phyloP scores from a whole-genome alignment of 1,284 basidiomycete genomes.

The Ceratobasidium sp. region DNA sequence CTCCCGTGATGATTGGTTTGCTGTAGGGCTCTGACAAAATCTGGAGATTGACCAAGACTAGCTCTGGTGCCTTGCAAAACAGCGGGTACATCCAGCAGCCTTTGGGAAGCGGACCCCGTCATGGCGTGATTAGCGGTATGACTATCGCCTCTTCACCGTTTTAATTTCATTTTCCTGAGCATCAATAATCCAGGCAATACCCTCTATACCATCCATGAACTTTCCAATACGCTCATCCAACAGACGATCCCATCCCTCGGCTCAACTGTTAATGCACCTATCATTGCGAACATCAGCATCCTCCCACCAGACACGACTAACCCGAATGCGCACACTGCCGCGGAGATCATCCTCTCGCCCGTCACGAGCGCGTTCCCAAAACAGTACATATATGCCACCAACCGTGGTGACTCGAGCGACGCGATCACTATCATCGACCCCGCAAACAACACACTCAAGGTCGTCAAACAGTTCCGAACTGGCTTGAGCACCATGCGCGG shows the following conservation, averaged over 20 bases:
- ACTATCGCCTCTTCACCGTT: too few relatives aligned
- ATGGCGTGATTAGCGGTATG: slow-evolving; percentile 62
- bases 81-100: slow-evolving; percentile 70
- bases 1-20: neutral
- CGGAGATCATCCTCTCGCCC: slow-evolving; percentile 36
- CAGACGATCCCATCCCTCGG: slow-evolving; percentile 38
- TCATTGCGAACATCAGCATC: slow-evolving; percentile 28
- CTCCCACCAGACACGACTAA: slow-evolving; percentile 34
- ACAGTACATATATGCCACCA: slow-evolving; percentile 39
- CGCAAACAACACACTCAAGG: slow-evolving; percentile 42
- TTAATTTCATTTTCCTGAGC: too few relatives aligned
- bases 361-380: slow-evolving; percentile 27
- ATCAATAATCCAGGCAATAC: slow-evolving; percentile 21
- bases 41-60: too few relatives aligned
- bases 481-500: slow-evolving; percentile 68
- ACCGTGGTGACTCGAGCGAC: slow-evolving; percentile 38
- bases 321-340: slow-evolving; percentile 20
- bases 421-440: slow-evolving; percentile 21
- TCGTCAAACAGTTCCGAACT: slow-evolving; percentile 64
- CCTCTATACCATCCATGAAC: slow-evolving; percentile 39
- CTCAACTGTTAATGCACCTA: slow-evolving; percentile 1
- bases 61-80: slow-evolving; percentile 56
- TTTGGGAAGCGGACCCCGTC: slow-evolving; percentile 68
- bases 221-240: slow-evolving; percentile 40
- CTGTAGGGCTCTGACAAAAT: slow-evolving; percentile 42